Evolutionary conservation across 768 basidiomycete species (phyloP).

Genomic region (Panellus pusillus): DNA sequence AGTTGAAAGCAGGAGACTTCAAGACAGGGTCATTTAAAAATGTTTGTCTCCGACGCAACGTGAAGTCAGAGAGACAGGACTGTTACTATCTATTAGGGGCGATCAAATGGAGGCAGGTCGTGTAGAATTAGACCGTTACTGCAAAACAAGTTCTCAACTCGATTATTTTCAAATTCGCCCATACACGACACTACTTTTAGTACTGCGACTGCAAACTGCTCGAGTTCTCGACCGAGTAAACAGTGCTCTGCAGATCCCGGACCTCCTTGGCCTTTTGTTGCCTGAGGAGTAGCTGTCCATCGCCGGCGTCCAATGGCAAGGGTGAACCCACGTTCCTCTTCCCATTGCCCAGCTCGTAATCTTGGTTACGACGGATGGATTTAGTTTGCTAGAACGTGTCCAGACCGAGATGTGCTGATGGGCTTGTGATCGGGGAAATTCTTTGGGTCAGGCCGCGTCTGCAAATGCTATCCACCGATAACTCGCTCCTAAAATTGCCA

Average conservation of each 20-base stretch:
- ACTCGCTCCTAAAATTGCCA: background rate
- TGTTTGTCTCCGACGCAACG: too few species aligned
- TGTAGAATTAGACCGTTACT: too few species aligned
- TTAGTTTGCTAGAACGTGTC: constrained; percentile 74
- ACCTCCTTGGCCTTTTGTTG: constrained; percentile 51
- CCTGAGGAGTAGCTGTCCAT: constrained; percentile 62
- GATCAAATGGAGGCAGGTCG: too few species aligned
- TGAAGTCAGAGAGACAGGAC: too few species aligned
- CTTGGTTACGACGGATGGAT: constrained; percentile 66
- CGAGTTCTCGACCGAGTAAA: constrained; percentile 59
- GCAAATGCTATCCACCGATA: background rate
- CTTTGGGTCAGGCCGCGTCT: constrained; percentile 64
- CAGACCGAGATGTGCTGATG: constrained; percentile 69
- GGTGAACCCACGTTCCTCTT: constrained; percentile 60
- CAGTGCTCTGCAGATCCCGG: constrained; percentile 56
- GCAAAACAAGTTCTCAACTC: too few species aligned
- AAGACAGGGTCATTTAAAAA: constrained; percentile 12
- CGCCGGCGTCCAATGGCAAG: constrained; percentile 45
- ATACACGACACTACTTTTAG: constrained; percentile 64
- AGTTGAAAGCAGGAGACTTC: constrained; percentile 6
- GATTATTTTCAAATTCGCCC: constrained; percentile 49
- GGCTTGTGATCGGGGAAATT: constrained; percentile 61
- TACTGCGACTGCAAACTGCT: constrained; percentile 64
- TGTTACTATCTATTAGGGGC: too few species aligned
- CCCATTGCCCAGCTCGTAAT: constrained; percentile 76